These are phyloP conservation scores for Alisma plantagoaquatica DNA, from an alignment of 106 monocot species.

Conservation along the genomic window DNA sequence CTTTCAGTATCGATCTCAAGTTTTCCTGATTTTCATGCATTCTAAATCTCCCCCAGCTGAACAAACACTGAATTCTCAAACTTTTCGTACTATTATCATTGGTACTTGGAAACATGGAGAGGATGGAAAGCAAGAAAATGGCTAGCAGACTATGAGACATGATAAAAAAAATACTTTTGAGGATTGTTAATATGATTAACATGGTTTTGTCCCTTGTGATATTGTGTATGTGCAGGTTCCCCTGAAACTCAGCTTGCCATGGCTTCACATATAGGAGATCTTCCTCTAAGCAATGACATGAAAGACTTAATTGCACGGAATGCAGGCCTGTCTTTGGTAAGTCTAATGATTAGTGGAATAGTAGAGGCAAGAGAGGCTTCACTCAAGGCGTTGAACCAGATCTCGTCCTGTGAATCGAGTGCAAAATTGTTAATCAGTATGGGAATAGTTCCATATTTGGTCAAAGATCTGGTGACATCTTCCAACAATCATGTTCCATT, in stretches of 20 bases:
- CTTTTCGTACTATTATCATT: too few species aligned
- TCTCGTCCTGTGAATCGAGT: conserved; percentile 15
- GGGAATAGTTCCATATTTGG: conserved; percentile 24
- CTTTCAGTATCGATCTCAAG: too few species aligned
- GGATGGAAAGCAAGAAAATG: too few species aligned
- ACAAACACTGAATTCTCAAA: too few species aligned
- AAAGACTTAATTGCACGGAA: conserved; percentile 13
- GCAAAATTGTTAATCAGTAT: conserved; percentile 6
- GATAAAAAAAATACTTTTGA: too few species aligned
- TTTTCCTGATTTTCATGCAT: too few species aligned
- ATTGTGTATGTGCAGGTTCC: conserved; percentile 28
- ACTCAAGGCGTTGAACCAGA: conserved; percentile 20
- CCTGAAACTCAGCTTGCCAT: conserved; percentile 23
- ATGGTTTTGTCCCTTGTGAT: too few species aligned
- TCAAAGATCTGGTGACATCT: conserved; percentile 7
- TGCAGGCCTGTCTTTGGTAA: conserved; percentile 30
- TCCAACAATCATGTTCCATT: conserved; percentile 13
- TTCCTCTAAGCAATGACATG: conserved; percentile 20
- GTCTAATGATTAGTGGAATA: conserved; percentile 35
- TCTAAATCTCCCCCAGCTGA: too few species aligned
- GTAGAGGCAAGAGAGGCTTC: conserved; percentile 7
- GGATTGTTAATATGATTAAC: too few species aligned
- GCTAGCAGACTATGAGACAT: too few species aligned
- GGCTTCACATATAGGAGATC: conserved; percentile 17
- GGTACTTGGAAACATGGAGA: too few species aligned